Evolutionary conservation across 345 rosid genomes (phyloP).

Genomic region (Arabis alpina): DNA sequence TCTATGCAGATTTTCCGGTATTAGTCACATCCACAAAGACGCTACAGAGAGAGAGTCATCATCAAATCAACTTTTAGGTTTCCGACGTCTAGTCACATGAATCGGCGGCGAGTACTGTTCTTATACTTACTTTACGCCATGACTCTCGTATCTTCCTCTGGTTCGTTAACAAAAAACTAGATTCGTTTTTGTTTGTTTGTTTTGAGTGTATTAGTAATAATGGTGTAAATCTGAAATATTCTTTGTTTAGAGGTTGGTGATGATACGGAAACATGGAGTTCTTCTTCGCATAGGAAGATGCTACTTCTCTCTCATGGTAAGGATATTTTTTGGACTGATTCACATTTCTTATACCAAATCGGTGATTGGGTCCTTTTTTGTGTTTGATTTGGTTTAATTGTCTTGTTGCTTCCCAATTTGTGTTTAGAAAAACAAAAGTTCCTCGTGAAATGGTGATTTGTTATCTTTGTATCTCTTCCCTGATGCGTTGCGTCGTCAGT

Average conservation of each 20-base stretch:
- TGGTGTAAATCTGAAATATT: neutral
- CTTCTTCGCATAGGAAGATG: constrained; percentile 56
- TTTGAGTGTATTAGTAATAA: neutral
- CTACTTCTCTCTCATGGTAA: constrained; percentile 50
- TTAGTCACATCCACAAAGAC: constrained; percentile 17
- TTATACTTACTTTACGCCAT: constrained; percentile 22
- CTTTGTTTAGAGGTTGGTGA: constrained; percentile 16
- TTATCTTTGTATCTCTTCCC: neutral
- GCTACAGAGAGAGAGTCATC: neutral
- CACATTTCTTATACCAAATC: constrained; percentile 9
- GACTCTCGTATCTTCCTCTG: constrained; percentile 16
- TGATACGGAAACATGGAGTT: neutral
- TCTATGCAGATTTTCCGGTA: constrained; percentile 27
- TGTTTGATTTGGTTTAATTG: constrained; percentile 9
- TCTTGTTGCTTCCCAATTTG: constrained; percentile 24
- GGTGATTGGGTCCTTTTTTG: constrained; percentile 9
- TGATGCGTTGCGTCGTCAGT: constrained; percentile 48
- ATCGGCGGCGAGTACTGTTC: constrained; percentile 22
- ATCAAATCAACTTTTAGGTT: neutral
- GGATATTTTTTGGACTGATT: neutral
- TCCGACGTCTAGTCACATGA: constrained; percentile 25
- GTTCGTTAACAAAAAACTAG: neutral
- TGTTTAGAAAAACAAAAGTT: neutral
- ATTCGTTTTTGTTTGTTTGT: neutral
- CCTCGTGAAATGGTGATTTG: constrained; percentile 30